phyloP scores from a whole-genome alignment of 768 basidiomycete species.

The Psilocybe cyanescens region DNA sequence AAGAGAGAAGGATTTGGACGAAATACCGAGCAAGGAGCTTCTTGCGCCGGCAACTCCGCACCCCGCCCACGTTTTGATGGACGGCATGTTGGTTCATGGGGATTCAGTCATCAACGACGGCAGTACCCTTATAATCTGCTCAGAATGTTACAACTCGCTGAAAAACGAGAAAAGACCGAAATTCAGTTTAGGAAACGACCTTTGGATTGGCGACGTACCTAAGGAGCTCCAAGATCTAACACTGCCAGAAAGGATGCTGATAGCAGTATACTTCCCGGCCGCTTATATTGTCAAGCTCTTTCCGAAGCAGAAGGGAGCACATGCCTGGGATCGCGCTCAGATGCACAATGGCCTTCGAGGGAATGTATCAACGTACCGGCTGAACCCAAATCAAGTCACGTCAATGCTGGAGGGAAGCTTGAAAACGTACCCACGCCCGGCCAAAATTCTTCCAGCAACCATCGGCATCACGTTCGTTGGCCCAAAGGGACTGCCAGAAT shows the following conservation, averaged over 20 bases:
- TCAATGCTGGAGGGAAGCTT: neutral
- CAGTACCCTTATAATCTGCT: conserved; percentile 3
- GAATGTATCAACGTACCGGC: conserved; percentile 34
- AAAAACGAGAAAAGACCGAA: conserved; percentile 9
- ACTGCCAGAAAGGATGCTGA: conserved; percentile 32
- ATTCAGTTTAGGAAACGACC: conserved; percentile 31
- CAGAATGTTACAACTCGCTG: neutral
- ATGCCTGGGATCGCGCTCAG: conserved; percentile 19
- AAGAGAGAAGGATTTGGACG: neutral
- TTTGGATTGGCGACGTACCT: conserved; percentile 38
- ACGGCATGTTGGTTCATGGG: neutral
- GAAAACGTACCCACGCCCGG: neutral
- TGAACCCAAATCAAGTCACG: conserved; percentile 23
- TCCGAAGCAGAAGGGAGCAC: conserved; percentile 26
- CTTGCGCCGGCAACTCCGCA: neutral
- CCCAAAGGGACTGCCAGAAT: conserved; percentile 1
- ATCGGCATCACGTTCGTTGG: conserved; percentile 20
- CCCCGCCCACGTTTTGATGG: neutral
- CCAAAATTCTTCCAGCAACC: conserved; percentile 6
- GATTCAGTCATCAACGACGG: neutral
- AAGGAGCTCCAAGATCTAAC: conserved; percentile 24
- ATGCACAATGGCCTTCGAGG: conserved; percentile 14
- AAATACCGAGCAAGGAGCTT: neutral
- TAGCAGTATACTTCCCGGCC: conserved; percentile 27
- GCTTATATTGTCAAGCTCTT: conserved; percentile 27